Percentiles rank a stretch among this genome's conserved stretches.
Conservation (phyloP, 1,284 basidiomycete species). For the Cutaneotrichosporon cavernicola region DNA sequence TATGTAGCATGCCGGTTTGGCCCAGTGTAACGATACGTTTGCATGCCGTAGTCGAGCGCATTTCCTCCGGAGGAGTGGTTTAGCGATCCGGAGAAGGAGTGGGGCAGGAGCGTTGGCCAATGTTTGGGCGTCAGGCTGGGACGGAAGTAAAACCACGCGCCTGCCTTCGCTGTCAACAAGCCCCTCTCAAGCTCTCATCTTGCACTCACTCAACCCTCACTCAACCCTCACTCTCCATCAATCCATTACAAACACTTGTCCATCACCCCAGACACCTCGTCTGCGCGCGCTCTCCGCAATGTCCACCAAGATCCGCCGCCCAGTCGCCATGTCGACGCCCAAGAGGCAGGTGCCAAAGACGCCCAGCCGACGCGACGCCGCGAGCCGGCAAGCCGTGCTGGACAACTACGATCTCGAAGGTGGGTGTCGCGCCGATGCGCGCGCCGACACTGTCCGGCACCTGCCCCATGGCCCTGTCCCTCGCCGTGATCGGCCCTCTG, state of each 20-base stretch:
- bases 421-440: slow-evolving; percentile 24
- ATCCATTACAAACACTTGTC: not conserved
- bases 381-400: slow-evolving; percentile 41
- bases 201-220: not conserved
- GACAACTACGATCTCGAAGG: slow-evolving; percentile 54
- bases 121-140: not conserved
- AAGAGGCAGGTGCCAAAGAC: slow-evolving; percentile 27
- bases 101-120: not conserved
- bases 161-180: slow-evolving; percentile 12
- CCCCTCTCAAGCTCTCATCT: not conserved
- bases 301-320: slow-evolving; percentile 31
- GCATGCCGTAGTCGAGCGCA: no score
- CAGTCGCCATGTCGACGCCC: slow-evolving; percentile 12
- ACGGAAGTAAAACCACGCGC: slow-evolving; percentile 9
- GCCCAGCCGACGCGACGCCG: slow-evolving; percentile 28
- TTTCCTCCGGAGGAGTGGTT: no score
- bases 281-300: slow-evolving; percentile 12
- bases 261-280: not conserved
- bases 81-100: no score
- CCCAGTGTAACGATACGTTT: not conserved
- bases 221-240: not conserved
- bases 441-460: not conserved
- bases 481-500: no score
- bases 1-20: not conserved
- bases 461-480: not conserved